Base-by-base conservation (phyloP, 2,329 filamentous ascomycete genomes). In the Aspergillus awamori region DNA sequence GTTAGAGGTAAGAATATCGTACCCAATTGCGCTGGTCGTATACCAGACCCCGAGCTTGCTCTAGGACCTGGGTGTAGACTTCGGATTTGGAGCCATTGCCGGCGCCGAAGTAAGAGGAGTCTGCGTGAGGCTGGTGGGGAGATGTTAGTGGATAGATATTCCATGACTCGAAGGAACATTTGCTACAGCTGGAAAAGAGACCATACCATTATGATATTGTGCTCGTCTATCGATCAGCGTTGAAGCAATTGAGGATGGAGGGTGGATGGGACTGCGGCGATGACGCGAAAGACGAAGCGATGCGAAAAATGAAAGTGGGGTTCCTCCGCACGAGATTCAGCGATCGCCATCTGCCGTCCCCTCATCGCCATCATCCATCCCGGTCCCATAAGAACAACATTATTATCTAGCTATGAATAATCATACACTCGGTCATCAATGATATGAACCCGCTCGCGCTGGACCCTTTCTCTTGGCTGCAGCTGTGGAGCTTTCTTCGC, bases 21-120 rank as follows among this genome's bases (percentile, higher is more conserved):
- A 81, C 79, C 80, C 80, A 82, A 67, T 82, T 82, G 22, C 80
- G 74, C 61, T 81, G 78, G 8, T 72, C 79, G 22, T 71, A 68
- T 4, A 80, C 64, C 11, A 82, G 70, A 10, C 75, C 76, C 53
- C 67, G 65, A 8, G 79, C 66, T 58, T 80, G 75, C 15, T 73
- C 63, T 22, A 80, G 66, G 15, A 82, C 67, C 59, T 81, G 77
- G 2, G 69, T 65, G 65, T 81, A 82, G 36, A 80, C 71, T 41
- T 80, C 74, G 43, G 69, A 67, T 69, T 82, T 82, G 57, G 75
- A 75, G 48, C 69, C 71, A 53, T 58, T 26, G 70, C 63, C 36
- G 70, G 63, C 43, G 36, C 60, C 62, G 67, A 82, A 82, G 64
- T 76, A 75, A n/a, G 80, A 78, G 22, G 79, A 73, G 67, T 82